Evolutionary conservation across 441 rosid genomes (phyloP).

Genomic region (Pelargonium fulgidum): DNA sequence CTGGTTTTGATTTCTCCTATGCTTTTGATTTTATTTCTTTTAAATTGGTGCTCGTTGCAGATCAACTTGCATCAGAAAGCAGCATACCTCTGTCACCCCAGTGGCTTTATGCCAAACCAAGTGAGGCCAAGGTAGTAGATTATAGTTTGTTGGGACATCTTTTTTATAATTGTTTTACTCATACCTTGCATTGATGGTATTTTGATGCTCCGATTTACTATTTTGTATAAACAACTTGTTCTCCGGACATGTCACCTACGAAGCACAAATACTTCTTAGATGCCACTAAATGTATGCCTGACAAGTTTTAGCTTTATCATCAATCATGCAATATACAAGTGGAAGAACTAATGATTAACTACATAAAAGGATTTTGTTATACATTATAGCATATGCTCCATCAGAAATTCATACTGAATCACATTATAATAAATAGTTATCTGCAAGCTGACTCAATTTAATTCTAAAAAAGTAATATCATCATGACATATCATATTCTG

Average conservation of each 20-base stretch:
- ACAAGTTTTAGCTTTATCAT: not conserved
- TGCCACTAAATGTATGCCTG: not conserved
- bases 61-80: constrained; percentile 55
- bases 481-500: not conserved
- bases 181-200: not conserved
- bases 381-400: not conserved
- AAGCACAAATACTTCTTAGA: not conserved
- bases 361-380: not conserved
- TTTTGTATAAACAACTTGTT: not conserved
- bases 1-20: not conserved
- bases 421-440: not conserved
- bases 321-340: not conserved
- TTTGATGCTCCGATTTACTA: not conserved
- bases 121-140: constrained; percentile 54
- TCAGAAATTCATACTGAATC: not conserved
- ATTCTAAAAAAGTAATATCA: not conserved
- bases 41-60: constrained; percentile 29
- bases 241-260: not conserved
- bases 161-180: not conserved
- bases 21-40: not conserved
- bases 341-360: not conserved
- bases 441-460: not conserved
- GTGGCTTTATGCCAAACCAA: constrained; percentile 82
- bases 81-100: constrained; percentile 90
- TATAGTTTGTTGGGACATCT: not conserved